phyloP scores from a whole-genome alignment of 768 basidiomycete species.

The Suillus clintonianus region DNA sequence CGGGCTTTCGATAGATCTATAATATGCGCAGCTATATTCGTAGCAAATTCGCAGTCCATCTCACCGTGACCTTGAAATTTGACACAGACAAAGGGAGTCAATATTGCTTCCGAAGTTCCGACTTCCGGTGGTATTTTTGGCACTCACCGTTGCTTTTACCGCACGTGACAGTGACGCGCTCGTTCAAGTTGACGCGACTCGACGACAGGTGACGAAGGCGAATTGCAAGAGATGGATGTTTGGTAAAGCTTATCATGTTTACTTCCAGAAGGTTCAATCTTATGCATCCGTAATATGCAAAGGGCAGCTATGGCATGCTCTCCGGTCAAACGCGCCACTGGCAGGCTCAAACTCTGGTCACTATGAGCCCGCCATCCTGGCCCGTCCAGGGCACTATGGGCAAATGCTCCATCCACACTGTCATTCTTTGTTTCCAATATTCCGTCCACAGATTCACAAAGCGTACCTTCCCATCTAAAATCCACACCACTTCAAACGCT shows the following conservation, averaged over 20 bases:
- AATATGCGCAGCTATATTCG: too few species aligned
- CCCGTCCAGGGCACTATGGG: not conserved
- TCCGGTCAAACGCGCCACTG: not conserved
- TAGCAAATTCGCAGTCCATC: too few species aligned
- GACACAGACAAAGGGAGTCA: too few species aligned
- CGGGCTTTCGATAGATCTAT: too few species aligned
- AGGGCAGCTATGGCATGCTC: not conserved
- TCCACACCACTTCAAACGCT: not conserved
- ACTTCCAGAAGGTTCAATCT: not conserved
- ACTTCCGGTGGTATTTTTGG: too few species aligned
- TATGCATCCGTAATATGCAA: not conserved
- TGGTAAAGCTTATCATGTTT: not conserved
- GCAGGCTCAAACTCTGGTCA: not conserved
- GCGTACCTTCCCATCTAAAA: not conserved
- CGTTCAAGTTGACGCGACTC: not conserved
- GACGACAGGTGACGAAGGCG: not conserved
- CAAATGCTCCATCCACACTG: not conserved
- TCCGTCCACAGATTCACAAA: not conserved
- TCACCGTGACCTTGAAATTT: too few species aligned
- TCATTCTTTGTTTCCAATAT: not conserved
- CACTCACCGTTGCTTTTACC: not conserved
- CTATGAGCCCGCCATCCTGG: not conserved
- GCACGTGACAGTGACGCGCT: slow-evolving; percentile 6
- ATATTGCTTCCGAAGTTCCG: too few species aligned
- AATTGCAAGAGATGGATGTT: too few species aligned